Percentiles rank a stretch among this genome's conserved stretches.
phyloP scores from a whole-genome alignment of 225 moss, liverwort and hornwort genomes.

The Bryoerythrophyllum caledonicum region DNA sequence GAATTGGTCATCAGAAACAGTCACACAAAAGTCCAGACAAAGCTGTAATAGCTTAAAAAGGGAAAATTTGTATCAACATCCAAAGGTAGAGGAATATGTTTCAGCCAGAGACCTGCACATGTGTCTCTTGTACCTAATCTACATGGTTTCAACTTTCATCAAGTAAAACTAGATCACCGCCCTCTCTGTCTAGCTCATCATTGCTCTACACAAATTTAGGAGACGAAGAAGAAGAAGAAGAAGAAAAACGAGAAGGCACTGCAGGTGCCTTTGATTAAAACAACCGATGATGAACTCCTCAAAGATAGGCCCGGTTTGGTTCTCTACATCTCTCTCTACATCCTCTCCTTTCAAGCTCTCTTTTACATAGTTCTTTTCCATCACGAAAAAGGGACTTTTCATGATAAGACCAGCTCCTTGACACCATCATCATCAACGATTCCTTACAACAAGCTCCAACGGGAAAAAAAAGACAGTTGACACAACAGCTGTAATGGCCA shows the following conservation, averaged over 20 bases:
- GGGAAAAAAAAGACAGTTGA: neutral
- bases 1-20: neutral
- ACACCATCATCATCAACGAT: slow-evolving; percentile 3
- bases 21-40: neutral
- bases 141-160: slow-evolving; percentile 11
- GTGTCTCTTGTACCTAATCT: slow-evolving; percentile 25
- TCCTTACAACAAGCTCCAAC: slow-evolving; percentile 1
- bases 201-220: slow-evolving; percentile 19
- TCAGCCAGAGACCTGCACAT: slow-evolving; percentile 28
- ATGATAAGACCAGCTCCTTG: neutral
- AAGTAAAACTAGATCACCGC: slow-evolving; percentile 8
- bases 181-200: slow-evolving; percentile 11
- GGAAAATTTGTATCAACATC: slow-evolving; percentile 26
- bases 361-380: slow-evolving; percentile 18
- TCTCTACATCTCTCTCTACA: slow-evolving; percentile 15
- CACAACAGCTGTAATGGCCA: neutral
- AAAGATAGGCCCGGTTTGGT: slow-evolving; percentile 8
- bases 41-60: slow-evolving; percentile 9
- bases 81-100: slow-evolving; percentile 13
- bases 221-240: neutral
- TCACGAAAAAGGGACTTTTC: slow-evolving; percentile 11
- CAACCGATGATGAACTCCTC: slow-evolving; percentile 23
- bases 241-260: neutral
- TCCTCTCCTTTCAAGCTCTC: neutral
- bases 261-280: slow-evolving; percentile 3